Evolutionary conservation across 306 rosid species (phyloP).

Genomic region (Lathyrus aphaca): DNA sequence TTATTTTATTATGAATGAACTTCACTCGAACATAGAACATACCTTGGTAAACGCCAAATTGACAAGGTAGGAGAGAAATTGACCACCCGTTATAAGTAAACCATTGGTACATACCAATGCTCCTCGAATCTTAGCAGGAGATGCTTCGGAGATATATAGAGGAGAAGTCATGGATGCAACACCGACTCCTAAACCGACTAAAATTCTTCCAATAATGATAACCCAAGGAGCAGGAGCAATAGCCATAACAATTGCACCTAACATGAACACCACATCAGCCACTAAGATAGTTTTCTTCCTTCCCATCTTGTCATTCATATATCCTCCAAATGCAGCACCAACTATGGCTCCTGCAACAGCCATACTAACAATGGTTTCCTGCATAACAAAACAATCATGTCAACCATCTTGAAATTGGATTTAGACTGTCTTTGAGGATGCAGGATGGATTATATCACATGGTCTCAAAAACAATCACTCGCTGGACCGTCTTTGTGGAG

Average conservation of each 20-base stretch:
- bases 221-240: conserved; percentile 66
- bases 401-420: too few relatives aligned
- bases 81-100: conserved; percentile 80
- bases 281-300: conserved; percentile 58
- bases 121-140: conserved; percentile 86
- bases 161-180: conserved; percentile 95
- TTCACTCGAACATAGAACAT: conserved; percentile 17
- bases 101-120: conserved; percentile 78
- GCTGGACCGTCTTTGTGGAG: too few relatives aligned
- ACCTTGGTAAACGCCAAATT: conserved; percentile 82
- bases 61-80: conserved; percentile 74
- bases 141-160: conserved; percentile 81
- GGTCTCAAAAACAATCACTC: too few relatives aligned
- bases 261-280: conserved; percentile 65
- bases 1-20: neutral
- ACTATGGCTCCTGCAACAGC: conserved; percentile 89
- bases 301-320: conserved; percentile 76
- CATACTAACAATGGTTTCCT: conserved; percentile 89
- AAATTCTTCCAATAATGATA: conserved; percentile 68
- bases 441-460: too few relatives aligned
- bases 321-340: conserved; percentile 94
- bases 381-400: conserved; percentile 27
- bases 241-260: conserved; percentile 79
- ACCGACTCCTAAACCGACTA: conserved; percentile 90
- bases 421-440: too few relatives aligned